Evolutionary conservation across 2,329 filamentous ascomycete species (phyloP).

Genomic region (Chalara sp.): DNA sequence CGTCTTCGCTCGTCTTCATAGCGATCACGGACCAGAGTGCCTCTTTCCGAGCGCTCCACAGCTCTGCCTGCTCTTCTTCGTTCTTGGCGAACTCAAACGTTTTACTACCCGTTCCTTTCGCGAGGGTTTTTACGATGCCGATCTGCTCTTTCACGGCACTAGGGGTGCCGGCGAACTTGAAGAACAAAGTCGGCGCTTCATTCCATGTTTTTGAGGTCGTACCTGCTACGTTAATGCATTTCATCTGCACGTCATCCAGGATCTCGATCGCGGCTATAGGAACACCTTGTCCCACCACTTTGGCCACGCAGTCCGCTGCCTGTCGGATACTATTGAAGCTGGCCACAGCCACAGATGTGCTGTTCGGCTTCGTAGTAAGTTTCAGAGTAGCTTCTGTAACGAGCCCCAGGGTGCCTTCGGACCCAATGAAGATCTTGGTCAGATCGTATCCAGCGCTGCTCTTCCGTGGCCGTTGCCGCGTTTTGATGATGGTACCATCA

Average conservation of each 20-base stretch:
- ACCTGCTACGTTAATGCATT: conserved; percentile 58
- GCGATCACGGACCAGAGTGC: conserved; percentile 77
- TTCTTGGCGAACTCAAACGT: conserved; percentile 72
- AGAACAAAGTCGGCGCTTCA: conserved; percentile 72
- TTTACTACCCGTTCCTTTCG: conserved; percentile 53
- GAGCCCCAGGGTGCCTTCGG: conserved; percentile 84
- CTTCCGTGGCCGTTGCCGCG: conserved; percentile 79
- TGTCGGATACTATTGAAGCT: conserved; percentile 44
- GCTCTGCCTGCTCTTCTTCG: conserved; percentile 63
- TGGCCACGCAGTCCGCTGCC: conserved; percentile 59
- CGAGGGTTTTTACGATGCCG: conserved; percentile 55
- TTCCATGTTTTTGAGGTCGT: conserved; percentile 61
- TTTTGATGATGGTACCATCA: conserved; percentile 81
- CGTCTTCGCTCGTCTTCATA: conserved; percentile 48
- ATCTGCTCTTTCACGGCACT: conserved; percentile 74
- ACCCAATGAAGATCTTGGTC: conserved; percentile 82
- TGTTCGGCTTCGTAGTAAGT: conserved; percentile 72
- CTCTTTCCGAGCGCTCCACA: conserved; percentile 81
- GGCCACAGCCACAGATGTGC: conserved; percentile 71
- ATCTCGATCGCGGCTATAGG: conserved; percentile 90
- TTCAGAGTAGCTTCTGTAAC: conserved; percentile 89
- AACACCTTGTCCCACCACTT: conserved; percentile 73
- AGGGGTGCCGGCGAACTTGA: conserved; percentile 73
- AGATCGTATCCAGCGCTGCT: conserved; percentile 89
- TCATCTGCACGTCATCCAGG: conserved; percentile 86